phyloP scores from a whole-genome alignment of 2,329 filamentous ascomycete genomes.

The Cyphellophora europaea region DNA sequence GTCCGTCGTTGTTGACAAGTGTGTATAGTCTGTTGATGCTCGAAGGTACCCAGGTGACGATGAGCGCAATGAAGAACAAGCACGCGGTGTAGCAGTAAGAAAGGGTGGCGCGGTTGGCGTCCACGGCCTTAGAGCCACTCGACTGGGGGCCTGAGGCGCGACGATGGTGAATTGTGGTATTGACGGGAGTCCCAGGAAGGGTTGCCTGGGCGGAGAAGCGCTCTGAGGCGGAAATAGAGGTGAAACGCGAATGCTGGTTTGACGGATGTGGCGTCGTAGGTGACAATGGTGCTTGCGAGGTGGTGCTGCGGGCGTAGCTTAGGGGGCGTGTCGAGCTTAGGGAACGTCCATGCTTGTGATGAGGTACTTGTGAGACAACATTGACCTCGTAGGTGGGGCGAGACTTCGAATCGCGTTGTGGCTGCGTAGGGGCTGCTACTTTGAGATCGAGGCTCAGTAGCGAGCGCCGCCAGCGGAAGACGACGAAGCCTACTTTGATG shows the following conservation, averaged over 20 bases:
- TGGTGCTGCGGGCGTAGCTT: neutral
- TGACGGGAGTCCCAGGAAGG: neutral
- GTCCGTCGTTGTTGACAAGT: conserved; percentile 46
- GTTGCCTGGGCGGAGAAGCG: neutral
- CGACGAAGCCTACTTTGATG: conserved; percentile 28
- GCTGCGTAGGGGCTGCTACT: neutral
- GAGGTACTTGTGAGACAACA: neutral
- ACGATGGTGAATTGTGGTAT: no score
- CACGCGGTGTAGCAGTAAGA: conserved; percentile 30
- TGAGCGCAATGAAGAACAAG: conserved; percentile 31
- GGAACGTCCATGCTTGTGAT: no score
- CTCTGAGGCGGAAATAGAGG: neutral
- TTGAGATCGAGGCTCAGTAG: conserved; percentile 30
- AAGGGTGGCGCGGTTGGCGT: conserved; percentile 28
- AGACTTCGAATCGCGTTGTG: neutral
- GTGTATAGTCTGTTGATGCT: conserved; percentile 69
- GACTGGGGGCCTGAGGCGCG: neutral
- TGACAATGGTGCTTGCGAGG: neutral
- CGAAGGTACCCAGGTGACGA: conserved; percentile 51
- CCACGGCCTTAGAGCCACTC: conserved; percentile 9
- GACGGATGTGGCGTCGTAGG: neutral
- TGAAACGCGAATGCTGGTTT: neutral
- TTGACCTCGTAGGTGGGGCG: neutral
- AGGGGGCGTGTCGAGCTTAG: neutral
- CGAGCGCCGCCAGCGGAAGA: conserved; percentile 49